Percentiles rank a stretch among this genome's conserved stretches.
phyloP scores from a whole-genome alignment of 805 yeast genomes.

The Pichia pseudocactophila region DNA sequence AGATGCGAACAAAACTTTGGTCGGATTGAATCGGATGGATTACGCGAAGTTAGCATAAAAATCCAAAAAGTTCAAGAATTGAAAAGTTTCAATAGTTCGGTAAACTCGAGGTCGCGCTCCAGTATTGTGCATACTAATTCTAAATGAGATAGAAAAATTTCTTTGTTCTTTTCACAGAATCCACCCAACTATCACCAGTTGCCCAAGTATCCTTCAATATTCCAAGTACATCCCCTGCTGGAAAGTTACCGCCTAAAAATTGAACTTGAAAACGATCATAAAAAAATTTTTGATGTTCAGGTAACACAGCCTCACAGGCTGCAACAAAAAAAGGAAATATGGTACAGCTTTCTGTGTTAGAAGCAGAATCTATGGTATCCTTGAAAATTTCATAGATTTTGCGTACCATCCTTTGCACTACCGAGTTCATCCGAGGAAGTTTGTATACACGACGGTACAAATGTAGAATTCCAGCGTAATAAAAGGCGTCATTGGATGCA shows the following conservation, averaged over 20 bases:
- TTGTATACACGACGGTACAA: conserved; percentile 6
- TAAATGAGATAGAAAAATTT: too few relatives aligned
- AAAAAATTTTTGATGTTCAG: conserved; percentile 5
- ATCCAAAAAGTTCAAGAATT: too few relatives aligned
- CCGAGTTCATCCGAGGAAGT: conserved; percentile 1
- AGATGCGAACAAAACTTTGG: too few relatives aligned
- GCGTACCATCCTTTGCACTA: conserved; percentile 6
- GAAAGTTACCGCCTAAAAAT: conserved; percentile 9
- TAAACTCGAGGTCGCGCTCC: too few relatives aligned
- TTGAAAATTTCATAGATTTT: conserved; percentile 6
- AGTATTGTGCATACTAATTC: too few relatives aligned
- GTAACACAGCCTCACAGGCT: conserved; percentile 6
- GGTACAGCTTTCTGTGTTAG: conserved; percentile 8
- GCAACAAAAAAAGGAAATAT: conserved; percentile 8
- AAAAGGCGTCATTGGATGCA: conserved; percentile 5
- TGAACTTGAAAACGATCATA: conserved; percentile 10
- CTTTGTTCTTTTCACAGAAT: conserved; percentile 7
- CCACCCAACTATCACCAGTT: conserved; percentile 9
- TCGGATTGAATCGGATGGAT: too few relatives aligned
- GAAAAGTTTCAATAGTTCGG: too few relatives aligned
- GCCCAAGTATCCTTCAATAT: conserved; percentile 9
- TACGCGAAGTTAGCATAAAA: too few relatives aligned
- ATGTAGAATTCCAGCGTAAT: conserved; percentile 4
- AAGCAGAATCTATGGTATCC: conserved; percentile 8
- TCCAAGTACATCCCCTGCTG: conserved; percentile 8